Conservation (phyloP, 169 alveolate genomes). For the Cryptosporidium felis region DNA sequence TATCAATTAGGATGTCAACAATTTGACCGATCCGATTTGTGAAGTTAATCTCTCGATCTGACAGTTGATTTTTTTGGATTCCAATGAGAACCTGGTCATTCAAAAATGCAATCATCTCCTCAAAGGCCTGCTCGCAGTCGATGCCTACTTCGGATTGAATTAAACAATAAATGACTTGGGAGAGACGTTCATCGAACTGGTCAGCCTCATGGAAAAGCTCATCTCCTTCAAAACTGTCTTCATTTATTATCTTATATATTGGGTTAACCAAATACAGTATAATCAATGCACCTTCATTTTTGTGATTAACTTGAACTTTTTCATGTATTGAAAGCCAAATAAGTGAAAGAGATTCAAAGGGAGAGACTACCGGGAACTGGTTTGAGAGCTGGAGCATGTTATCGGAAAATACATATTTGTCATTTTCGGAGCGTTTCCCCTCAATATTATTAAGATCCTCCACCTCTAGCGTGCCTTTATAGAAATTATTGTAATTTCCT, state of each 20-base stretch:
- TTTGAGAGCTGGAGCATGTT: conserved; percentile 55
- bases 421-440: conserved; percentile 10
- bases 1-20: neutral
- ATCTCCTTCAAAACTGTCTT: neutral
- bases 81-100: conserved; percentile 28
- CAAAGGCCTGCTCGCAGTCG: conserved; percentile 4
- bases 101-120: neutral
- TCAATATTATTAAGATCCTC: conserved; percentile 44
- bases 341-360: conserved; percentile 44
- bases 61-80: neutral
- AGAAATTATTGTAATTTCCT: neutral
- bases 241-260: conserved; percentile 2
- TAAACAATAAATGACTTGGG: conserved; percentile 37
- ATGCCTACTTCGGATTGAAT: conserved; percentile 13
- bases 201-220: neutral
- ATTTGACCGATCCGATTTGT: neutral
- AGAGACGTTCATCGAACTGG: conserved; percentile 5
- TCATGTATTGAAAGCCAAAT: conserved; percentile 52
- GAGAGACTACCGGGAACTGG: conserved; percentile 34
- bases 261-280: conserved; percentile 26
- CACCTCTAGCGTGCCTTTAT: neutral
- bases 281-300: conserved; percentile 55
- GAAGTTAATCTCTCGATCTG: conserved; percentile 1
- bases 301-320: neutral
- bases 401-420: conserved; percentile 37